A percentile compares a stretch with the other conserved stretches of the same genome.
Conservation (phyloP, 2,329 filamentous ascomycete genomes). For the Chaetomium olivaceum region DNA sequence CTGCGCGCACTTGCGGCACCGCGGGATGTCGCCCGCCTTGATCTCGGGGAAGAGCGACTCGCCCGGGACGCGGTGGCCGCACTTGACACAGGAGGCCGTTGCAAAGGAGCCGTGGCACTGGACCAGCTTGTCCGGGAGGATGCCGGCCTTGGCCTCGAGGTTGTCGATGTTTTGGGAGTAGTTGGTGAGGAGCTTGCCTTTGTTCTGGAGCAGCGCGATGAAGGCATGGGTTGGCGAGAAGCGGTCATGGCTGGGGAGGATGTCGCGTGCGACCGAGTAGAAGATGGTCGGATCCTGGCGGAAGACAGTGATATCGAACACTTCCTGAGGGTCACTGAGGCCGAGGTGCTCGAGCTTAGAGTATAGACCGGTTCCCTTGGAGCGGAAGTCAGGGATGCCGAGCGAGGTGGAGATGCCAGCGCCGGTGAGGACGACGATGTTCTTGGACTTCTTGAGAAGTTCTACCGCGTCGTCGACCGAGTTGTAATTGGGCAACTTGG, state of each 20-base stretch:
- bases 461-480: constrained; percentile 82
- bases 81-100: constrained; percentile 84
- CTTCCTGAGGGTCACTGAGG: constrained; percentile 82
- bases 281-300: constrained; percentile 84
- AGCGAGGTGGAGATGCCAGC: constrained; percentile 96
- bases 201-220: constrained; percentile 83
- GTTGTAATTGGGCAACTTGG: constrained; percentile 79
- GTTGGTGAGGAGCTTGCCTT: constrained; percentile 88
- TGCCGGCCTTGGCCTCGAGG: constrained; percentile 83
- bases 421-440: constrained; percentile 92
- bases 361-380: constrained; percentile 89
- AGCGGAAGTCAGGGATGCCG: constrained; percentile 95
- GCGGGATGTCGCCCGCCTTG: constrained; percentile 71
- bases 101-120: constrained; percentile 98
- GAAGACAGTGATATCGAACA: constrained; percentile 90
- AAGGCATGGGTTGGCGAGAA: constrained; percentile 94
- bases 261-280: constrained; percentile 88
- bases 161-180: constrained; percentile 99
- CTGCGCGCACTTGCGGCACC: constrained; percentile 70
- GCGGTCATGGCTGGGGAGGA: constrained; percentile 75
- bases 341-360: constrained; percentile 78
- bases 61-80: constrained; percentile 71
- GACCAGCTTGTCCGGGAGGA: constrained; percentile 77
- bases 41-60: constrained; percentile 80
- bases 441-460: constrained; percentile 70